Conservation (phyloP, 371 early-diverging fungal species). For the Entomophthora muscae region DNA sequence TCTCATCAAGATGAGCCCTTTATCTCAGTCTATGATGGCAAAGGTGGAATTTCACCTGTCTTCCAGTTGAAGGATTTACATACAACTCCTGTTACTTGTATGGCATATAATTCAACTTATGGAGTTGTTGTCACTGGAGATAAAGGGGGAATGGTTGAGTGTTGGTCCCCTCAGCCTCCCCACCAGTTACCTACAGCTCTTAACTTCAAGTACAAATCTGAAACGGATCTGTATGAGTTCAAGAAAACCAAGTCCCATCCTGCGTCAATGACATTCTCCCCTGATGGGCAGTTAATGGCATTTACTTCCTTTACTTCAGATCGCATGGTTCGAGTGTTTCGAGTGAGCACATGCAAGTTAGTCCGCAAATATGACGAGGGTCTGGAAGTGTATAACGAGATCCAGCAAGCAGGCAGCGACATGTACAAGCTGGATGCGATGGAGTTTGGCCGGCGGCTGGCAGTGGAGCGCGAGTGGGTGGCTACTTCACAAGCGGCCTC, state of each 20-base stretch:
- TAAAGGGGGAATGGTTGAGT: slow-evolving; percentile 73
- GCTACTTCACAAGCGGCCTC: slow-evolving; percentile 42
- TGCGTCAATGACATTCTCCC: slow-evolving; percentile 64
- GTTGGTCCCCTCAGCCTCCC: slow-evolving; percentile 65
- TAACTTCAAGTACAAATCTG: slow-evolving; percentile 63
- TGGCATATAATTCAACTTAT: slow-evolving; percentile 57
- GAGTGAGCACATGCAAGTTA: slow-evolving; percentile 66
- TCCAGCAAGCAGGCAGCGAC: slow-evolving; percentile 73
- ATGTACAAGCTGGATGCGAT: slow-evolving; percentile 75
- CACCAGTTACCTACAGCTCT: slow-evolving; percentile 40
- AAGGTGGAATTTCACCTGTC: slow-evolving; percentile 40
- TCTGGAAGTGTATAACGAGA: slow-evolving; percentile 55
- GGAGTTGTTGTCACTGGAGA: slow-evolving; percentile 74
- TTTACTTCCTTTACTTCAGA: slow-evolving; percentile 66
- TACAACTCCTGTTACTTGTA: slow-evolving; percentile 49
- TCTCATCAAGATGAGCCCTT: slow-evolving; percentile 48
- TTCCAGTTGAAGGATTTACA: slow-evolving; percentile 48
- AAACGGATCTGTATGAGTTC: slow-evolving; percentile 89
- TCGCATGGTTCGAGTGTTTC: slow-evolving; percentile 72
- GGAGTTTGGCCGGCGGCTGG: slow-evolving; percentile 90
- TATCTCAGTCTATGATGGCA: slow-evolving; percentile 71
- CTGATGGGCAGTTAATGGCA: slow-evolving; percentile 63
- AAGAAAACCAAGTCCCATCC: slow-evolving; percentile 64
- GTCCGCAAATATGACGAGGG: slow-evolving; percentile 82
- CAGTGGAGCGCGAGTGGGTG: slow-evolving; percentile 73